Conservation (phyloP, 1,284 basidiomycete species). For the Flammula alnicola region DNA sequence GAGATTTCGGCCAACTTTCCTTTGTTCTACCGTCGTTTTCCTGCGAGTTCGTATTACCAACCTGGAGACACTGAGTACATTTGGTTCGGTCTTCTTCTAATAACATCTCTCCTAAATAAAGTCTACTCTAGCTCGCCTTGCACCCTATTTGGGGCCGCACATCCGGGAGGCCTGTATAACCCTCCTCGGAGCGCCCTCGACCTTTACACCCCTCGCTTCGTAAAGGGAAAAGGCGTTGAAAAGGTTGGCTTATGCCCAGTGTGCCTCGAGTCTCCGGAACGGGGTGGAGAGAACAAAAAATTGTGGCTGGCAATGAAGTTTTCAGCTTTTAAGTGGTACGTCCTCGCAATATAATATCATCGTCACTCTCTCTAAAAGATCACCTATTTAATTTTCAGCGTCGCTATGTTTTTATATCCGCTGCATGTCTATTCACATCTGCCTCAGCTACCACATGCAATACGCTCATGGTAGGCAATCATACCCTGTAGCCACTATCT, state of each 20-base stretch:
- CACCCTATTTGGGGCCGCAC: constrained; percentile 34
- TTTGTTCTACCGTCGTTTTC: constrained; percentile 69
- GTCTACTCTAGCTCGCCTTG: constrained; percentile 36
- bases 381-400: background rate
- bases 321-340: constrained; percentile 79
- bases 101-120: constrained; percentile 3
- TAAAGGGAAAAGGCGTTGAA: constrained; percentile 66
- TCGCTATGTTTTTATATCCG: constrained; percentile 5
- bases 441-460: constrained; percentile 75
- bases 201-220: constrained; percentile 79
- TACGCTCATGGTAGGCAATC: constrained; percentile 68
- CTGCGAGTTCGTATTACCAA: constrained; percentile 57
- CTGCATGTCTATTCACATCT: constrained; percentile 10
- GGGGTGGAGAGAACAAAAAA: constrained; percentile 67
- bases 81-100: constrained; percentile 27
- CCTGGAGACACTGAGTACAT: constrained; percentile 29
- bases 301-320: constrained; percentile 81
- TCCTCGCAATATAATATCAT: background rate
- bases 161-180: constrained; percentile 60
- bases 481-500: background rate
- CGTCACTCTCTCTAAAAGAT: background rate
- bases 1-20: constrained; percentile 52
- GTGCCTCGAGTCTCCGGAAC: constrained; percentile 61
- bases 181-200: constrained; percentile 60
- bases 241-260: constrained; percentile 82